Percentiles rank a stretch among this genome's conserved stretches.
phyloP scores from a whole-genome alignment of 1,139 yeast species.

The Geotrichum phurueaensis region DNA sequence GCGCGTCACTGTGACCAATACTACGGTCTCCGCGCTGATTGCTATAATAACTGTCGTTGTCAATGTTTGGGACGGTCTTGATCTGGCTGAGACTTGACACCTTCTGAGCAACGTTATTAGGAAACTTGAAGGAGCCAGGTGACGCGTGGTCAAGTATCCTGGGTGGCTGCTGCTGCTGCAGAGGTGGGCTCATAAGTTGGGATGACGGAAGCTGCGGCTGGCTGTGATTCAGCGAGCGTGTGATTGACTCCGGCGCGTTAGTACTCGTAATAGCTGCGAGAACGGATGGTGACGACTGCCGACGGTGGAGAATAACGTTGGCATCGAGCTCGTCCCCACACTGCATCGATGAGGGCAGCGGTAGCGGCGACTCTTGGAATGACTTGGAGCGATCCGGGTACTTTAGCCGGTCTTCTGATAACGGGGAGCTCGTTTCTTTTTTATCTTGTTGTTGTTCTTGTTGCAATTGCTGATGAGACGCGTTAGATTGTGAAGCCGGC shows the following conservation, averaged over 20 bases:
- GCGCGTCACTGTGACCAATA: background rate
- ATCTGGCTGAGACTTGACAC: conserved; percentile 13
- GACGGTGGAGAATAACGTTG: background rate
- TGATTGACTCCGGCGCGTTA: background rate
- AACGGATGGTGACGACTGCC: background rate
- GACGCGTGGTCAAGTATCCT: background rate
- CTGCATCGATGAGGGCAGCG: background rate
- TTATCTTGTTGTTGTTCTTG: background rate
- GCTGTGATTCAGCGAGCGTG: background rate
- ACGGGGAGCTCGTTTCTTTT: background rate
- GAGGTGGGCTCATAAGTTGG: background rate
- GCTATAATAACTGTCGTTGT: background rate
- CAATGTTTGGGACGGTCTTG: conserved; percentile 9
- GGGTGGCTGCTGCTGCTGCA: background rate
- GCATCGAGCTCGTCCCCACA: background rate
- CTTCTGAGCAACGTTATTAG: background rate
- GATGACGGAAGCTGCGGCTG: background rate
- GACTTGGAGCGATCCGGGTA: background rate
- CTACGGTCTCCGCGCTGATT: background rate
- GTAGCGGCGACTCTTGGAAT: background rate
- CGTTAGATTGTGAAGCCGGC: background rate
- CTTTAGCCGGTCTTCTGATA: background rate
- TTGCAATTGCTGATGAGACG: background rate
- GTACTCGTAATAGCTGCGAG: background rate
- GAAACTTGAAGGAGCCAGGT: background rate